These are phyloP conservation scores for Hebeloma cylindrosporum DNA, from an alignment of 768 basidiomycete species.

Conservation along the genomic window DNA sequence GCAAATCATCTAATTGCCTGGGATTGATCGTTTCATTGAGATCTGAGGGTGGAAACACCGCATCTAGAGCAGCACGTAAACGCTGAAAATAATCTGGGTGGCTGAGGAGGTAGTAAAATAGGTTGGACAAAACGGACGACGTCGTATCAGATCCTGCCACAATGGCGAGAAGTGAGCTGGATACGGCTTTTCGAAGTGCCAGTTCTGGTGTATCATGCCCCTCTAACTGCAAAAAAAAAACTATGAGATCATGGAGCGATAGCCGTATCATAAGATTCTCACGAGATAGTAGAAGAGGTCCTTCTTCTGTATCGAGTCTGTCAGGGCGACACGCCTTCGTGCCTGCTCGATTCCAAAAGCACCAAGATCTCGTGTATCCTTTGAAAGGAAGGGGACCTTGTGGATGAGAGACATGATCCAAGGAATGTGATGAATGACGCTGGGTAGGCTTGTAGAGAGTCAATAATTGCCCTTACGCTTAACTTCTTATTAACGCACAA, in stretches of 20 bases:
- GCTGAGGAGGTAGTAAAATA: constrained; percentile 29
- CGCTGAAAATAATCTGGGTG: constrained; percentile 23
- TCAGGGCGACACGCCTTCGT: constrained; percentile 16
- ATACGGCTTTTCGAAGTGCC: constrained; percentile 10
- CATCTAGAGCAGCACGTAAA: constrained; percentile 30
- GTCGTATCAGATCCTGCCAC: constrained; percentile 36
- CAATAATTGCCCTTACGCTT: background rate
- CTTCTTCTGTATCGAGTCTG: constrained; percentile 15
- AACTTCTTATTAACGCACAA: constrained; percentile 15
- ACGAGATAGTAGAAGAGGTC: constrained; percentile 32
- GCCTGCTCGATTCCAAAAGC: constrained; percentile 23
- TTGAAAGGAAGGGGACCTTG: constrained; percentile 14
- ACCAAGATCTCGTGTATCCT: constrained; percentile 14
- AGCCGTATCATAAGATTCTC: background rate
- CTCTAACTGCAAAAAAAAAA: constrained; percentile 9
- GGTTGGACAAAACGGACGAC: constrained; percentile 24
- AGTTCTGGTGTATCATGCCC: constrained; percentile 13
- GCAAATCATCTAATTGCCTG: constrained; percentile 22
- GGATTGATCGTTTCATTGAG: constrained; percentile 13
- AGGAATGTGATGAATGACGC: constrained; percentile 24
- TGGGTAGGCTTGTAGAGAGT: constrained; percentile 15
- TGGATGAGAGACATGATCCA: constrained; percentile 16
- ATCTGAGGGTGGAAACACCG: constrained; percentile 11
- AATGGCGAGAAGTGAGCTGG: constrained; percentile 27
- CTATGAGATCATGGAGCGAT: background rate